phyloP scores from a whole-genome alignment of 2,329 filamentous ascomycete genomes.

The Penicillium sp. region DNA sequence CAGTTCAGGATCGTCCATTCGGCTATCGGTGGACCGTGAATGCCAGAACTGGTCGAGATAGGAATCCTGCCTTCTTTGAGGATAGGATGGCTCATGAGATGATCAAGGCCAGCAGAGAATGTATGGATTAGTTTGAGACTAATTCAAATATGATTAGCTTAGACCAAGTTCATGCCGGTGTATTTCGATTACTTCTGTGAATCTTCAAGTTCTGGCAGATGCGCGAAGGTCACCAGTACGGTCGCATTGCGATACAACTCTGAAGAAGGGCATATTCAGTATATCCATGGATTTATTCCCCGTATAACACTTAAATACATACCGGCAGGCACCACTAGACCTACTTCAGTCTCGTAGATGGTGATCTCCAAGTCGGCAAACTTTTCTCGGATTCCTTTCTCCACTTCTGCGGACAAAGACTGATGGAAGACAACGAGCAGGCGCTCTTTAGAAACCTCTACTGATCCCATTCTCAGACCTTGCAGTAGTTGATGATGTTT shows the following conservation, averaged over 20 bases:
- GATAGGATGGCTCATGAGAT: conserved; percentile 57
- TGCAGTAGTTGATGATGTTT: no score
- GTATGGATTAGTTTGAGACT: conserved; percentile 59
- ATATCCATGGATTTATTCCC: not conserved
- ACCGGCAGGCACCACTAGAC: conserved; percentile 29
- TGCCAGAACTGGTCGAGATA: conserved; percentile 59
- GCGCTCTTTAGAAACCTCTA: conserved; percentile 19
- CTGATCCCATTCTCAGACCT: conserved; percentile 33
- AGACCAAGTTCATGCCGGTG: not conserved
- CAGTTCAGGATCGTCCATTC: conserved; percentile 70
- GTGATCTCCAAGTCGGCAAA: conserved; percentile 29
- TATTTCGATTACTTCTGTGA: conserved; percentile 28
- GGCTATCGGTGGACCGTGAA: conserved; percentile 67
- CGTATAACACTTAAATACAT: not conserved
- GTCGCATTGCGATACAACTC: conserved; percentile 30
- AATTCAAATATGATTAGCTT: conserved; percentile 2
- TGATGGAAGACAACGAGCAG: conserved; percentile 29
- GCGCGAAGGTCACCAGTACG: conserved; percentile 29
- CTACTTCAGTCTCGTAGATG: conserved; percentile 13
- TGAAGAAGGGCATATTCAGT: conserved; percentile 3
- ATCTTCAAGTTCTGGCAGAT: conserved; percentile 33
- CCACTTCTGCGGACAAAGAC: conserved; percentile 19
- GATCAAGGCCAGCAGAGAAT: conserved; percentile 62
- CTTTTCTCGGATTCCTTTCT: conserved; percentile 22
- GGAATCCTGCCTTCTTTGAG: conserved; percentile 57